phyloP scores from a whole-genome alignment of 805 yeast species.

The Metschnikowia reukaufii region DNA sequence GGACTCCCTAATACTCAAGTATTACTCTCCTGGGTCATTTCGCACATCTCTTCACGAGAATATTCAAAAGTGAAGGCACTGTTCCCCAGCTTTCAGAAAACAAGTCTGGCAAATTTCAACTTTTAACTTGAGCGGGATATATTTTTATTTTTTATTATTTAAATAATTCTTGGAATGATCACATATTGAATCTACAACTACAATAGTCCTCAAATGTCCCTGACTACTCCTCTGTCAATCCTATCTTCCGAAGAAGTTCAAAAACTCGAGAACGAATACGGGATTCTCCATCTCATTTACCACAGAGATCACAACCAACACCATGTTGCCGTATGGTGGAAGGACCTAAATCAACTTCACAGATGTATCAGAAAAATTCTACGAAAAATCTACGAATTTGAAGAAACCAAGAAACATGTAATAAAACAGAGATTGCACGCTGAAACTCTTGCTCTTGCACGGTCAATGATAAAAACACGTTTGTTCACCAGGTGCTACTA shows the following conservation, averaged over 20 bases:
- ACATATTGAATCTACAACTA: neutral
- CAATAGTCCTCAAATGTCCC: neutral
- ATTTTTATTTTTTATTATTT: too few relatives aligned
- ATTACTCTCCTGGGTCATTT: neutral
- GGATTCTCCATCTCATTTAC: conserved; percentile 59
- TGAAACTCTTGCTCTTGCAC: conserved; percentile 18
- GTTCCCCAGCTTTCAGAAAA: neutral
- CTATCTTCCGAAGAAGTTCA: conserved; percentile 2
- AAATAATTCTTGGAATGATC: too few relatives aligned
- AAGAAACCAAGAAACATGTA: conserved; percentile 13
- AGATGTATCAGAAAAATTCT: conserved; percentile 50
- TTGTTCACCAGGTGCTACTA: conserved; percentile 51
- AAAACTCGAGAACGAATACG: conserved; percentile 46
- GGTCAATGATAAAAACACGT: conserved; percentile 34
- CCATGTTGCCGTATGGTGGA: conserved; percentile 75
- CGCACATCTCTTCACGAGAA: neutral
- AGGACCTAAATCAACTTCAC: conserved; percentile 59
- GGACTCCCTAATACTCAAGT: too few relatives aligned
- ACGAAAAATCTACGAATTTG: conserved; percentile 24
- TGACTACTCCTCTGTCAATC: conserved; percentile 1
- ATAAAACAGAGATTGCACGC: conserved; percentile 16
- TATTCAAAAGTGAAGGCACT: neutral
- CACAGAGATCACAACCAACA: conserved; percentile 81
- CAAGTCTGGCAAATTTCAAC: too few relatives aligned
- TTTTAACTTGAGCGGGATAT: too few relatives aligned